Base-by-base conservation (phyloP, 495 filamentous ascomycete genomes). In the Xylaria palmicola region DNA sequence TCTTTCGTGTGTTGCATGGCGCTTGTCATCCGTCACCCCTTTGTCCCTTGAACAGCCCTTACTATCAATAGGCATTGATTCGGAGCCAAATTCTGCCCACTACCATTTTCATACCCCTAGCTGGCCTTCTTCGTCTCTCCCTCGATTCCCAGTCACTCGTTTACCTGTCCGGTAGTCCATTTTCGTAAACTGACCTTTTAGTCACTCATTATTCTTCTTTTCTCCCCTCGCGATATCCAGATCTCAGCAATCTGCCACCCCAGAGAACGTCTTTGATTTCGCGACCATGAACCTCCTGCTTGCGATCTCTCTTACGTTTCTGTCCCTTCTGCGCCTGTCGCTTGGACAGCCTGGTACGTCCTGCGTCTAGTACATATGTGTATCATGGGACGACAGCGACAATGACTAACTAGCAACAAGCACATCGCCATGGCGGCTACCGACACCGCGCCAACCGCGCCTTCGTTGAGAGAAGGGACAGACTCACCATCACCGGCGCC, bases 311-410 rank as follows among this genome's bases (percentile, higher is more conserved):
- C 30, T 72, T 27, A 49, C 62, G 19, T 19, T 72, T 47, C 47
- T 72, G 41, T 60, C 67, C 54, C 40, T 69, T 17, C 44, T 68
- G 36, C 56, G 56, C 17, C 53, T 67, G 60, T 69, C 69, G 8
- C 60, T 62, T 26, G 69, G 66, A 40, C 69, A 71, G 62, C 69
- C 52, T 13, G 55, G 69, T 71, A 61, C 65, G 69, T 67, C 13
- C 9, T 20, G 15, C 1, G n/a, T 47, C 43, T 15, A n/a, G 43
- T 26, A n/a, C n/a, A 49, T 44, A 10, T 22, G 40, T 24, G 12
- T 0, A 19, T 13, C n/a, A n/a, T 44, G 4, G 5, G 15, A 26
- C 36, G 27, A 34, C 12, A 50, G 9, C 1, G 51, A 47, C 4
- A 29, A 41, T 22, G 10, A 34, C 62, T 71, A 36, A 71, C 41